Evolutionary conservation across 345 rosid species (phyloP).

Genomic region (Cardiospermum halicacabum): DNA sequence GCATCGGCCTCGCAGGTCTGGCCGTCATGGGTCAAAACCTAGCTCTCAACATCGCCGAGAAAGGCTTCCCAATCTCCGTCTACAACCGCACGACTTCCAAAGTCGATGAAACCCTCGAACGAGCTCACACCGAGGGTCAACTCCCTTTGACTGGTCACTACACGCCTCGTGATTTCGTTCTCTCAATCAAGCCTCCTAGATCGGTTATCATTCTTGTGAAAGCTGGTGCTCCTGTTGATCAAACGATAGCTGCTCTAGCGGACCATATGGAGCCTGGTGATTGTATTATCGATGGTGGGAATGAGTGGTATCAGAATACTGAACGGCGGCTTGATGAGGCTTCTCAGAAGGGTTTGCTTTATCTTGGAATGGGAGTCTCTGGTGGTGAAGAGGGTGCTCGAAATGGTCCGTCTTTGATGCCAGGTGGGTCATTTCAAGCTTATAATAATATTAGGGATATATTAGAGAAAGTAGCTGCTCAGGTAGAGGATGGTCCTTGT

Average conservation of each 20-base stretch:
- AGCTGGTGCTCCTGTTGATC: slow-evolving; percentile 92
- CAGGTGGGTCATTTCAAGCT: slow-evolving; percentile 80
- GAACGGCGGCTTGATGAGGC: slow-evolving; percentile 77
- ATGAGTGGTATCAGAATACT: slow-evolving; percentile 93
- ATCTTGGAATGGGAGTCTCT: slow-evolving; percentile 95
- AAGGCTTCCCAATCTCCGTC: slow-evolving; percentile 93
- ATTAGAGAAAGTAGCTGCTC: slow-evolving; percentile 78
- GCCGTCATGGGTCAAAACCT: slow-evolving; percentile 99
- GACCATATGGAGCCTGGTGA: slow-evolving; percentile 82
- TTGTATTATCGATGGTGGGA: slow-evolving; percentile 89
- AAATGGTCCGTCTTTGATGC: slow-evolving; percentile 88
- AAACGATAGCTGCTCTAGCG: slow-evolving; percentile 74
- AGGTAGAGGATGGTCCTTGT: slow-evolving; percentile 97
- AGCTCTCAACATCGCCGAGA: slow-evolving; percentile 88
- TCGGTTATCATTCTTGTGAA: slow-evolving; percentile 93
- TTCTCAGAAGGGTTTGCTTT: slow-evolving; percentile 50
- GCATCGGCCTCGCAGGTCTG: slow-evolving; percentile 89
- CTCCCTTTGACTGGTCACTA: slow-evolving; percentile 76
- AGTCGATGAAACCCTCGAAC: slow-evolving; percentile 79
- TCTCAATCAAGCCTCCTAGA: slow-evolving; percentile 80
- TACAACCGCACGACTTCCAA: slow-evolving; percentile 87
- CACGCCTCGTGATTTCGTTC: slow-evolving; percentile 81
- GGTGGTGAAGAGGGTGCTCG: slow-evolving; percentile 99
- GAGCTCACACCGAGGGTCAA: slow-evolving; percentile 61
- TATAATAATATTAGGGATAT: slow-evolving; percentile 68